Percentiles rank a stretch among this genome's conserved stretches.
These are phyloP conservation scores for Colletotrichum plurivorum DNA, from an alignment of 2,329 filamentous ascomycete genomes.

Conservation along the genomic window DNA sequence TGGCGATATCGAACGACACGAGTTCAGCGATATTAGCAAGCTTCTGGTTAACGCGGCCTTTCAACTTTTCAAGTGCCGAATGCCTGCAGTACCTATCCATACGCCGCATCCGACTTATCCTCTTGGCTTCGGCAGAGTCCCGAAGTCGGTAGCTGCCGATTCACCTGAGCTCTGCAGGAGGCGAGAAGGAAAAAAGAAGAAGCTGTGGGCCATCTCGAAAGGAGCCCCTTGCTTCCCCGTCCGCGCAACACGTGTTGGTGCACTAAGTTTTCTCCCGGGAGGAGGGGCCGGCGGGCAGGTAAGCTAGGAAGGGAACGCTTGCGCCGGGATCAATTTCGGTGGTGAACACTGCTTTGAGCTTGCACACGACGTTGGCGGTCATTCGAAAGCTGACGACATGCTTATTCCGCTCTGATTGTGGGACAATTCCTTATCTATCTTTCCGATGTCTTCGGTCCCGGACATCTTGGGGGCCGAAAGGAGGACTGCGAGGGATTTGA, in stretches of 20 bases:
- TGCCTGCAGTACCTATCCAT: neutral
- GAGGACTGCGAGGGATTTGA: neutral
- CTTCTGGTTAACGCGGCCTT: slow-evolving; percentile 2
- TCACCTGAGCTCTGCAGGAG: slow-evolving; percentile 26
- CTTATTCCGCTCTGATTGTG: slow-evolving; percentile 25
- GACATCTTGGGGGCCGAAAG: slow-evolving; percentile 12
- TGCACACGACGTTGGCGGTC: slow-evolving; percentile 5
- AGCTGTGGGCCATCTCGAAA: slow-evolving; percentile 6
- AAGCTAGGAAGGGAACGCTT: slow-evolving; percentile 16
- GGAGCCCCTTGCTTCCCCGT: slow-evolving; percentile 3
- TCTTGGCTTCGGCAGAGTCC: slow-evolving; percentile 31
- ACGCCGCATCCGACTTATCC: slow-evolving; percentile 5
- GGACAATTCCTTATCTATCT: slow-evolving; percentile 17
- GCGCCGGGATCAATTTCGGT: slow-evolving; percentile 27
- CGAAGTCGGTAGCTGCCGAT: slow-evolving; percentile 28
- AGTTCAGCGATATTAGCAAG: slow-evolving; percentile 20
- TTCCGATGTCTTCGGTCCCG: slow-evolving; percentile 7
- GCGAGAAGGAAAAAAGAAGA: neutral
- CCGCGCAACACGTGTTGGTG: slow-evolving; percentile 17
- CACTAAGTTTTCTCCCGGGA: neutral
- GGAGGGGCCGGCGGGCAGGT: slow-evolving; percentile 25
- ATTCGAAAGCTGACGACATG: slow-evolving; percentile 17
- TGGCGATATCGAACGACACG: slow-evolving; percentile 33
- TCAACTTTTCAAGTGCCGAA: neutral
- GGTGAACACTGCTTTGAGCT: slow-evolving; percentile 22